Evolutionary conservation across 2,329 filamentous ascomycete genomes (phyloP).

Genomic region (Diaporthe caulivora): DNA sequence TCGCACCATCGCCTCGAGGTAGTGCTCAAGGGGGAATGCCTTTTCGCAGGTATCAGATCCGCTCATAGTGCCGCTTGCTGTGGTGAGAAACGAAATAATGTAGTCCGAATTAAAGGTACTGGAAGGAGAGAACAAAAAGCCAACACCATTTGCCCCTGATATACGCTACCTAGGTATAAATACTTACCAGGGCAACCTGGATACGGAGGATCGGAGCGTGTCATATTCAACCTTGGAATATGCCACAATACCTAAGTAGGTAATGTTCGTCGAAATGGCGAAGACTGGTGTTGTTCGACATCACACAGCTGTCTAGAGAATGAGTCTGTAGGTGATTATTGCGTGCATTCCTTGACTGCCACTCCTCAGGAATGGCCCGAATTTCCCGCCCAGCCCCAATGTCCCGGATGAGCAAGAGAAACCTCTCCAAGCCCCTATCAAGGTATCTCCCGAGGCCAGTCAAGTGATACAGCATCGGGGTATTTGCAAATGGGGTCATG

Average conservation of each 20-base stretch:
- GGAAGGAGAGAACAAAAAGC: not conserved
- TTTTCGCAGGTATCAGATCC: not conserved
- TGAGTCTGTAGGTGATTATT: not conserved
- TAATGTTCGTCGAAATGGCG: not conserved
- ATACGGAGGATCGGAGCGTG: not conserved
- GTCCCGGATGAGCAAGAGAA: not conserved
- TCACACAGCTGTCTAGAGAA: not conserved
- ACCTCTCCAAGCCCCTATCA: too few species aligned
- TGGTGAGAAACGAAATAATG: not conserved
- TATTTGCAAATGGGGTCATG: not conserved
- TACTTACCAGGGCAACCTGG: not conserved
- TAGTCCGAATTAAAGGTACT: not conserved
- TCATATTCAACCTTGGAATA: not conserved
- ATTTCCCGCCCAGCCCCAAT: not conserved
- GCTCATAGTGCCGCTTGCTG: not conserved
- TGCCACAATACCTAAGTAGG: not conserved
- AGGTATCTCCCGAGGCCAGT: not conserved
- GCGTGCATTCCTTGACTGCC: not conserved
- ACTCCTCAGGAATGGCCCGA: not conserved
- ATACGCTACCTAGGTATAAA: not conserved
- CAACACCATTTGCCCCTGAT: not conserved
- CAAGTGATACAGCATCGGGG: not conserved
- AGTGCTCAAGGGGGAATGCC: not conserved
- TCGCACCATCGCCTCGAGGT: constrained; percentile 6
- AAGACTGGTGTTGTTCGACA: not conserved